These are phyloP conservation scores for Pythium phragmitis DNA, from an alignment of 352 stramenopile genomes.

Conservation along the genomic window DNA sequence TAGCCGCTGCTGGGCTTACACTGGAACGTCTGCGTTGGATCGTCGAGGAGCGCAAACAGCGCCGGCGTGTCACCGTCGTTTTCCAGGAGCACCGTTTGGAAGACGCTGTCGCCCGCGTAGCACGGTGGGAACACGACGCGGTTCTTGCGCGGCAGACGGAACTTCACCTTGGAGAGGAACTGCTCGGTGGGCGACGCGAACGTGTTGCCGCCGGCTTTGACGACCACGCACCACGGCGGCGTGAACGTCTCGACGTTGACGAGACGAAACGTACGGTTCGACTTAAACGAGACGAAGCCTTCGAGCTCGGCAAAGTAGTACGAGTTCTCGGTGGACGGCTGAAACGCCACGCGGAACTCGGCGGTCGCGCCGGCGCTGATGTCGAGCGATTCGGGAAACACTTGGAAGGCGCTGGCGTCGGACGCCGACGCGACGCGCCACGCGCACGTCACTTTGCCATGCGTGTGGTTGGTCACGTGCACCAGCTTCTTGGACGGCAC, in stretches of 20 bases:
- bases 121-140: constrained; percentile 85
- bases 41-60: constrained; percentile 78
- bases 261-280: constrained; percentile 92
- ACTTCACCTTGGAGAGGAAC: constrained; percentile 88
- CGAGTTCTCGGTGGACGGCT: constrained; percentile 64
- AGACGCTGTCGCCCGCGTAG: constrained; percentile 86
- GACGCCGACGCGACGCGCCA: constrained; percentile 54
- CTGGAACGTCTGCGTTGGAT: constrained; percentile 57
- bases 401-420: constrained; percentile 44
- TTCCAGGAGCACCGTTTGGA: constrained; percentile 85
- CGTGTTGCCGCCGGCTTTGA: constrained; percentile 84
- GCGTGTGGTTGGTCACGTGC: constrained; percentile 82
- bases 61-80: constrained; percentile 90
- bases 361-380: constrained; percentile 70
- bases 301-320: constrained; percentile 93
- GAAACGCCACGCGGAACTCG: constrained; percentile 86
- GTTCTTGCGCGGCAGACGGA: constrained; percentile 38
- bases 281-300: constrained; percentile 89
- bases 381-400: constrained; percentile 73
- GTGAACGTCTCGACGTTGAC: constrained; percentile 92
- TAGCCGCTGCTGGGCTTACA: constrained; percentile 73
- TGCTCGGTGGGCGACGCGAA: constrained; percentile 81
- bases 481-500: constrained; percentile 68
- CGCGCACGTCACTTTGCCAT: constrained; percentile 81
- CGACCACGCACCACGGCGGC: constrained; percentile 85